These are phyloP conservation scores for Monosporozyma aerobia DNA, from an alignment of 805 yeast genomes.

Conservation along the genomic window DNA sequence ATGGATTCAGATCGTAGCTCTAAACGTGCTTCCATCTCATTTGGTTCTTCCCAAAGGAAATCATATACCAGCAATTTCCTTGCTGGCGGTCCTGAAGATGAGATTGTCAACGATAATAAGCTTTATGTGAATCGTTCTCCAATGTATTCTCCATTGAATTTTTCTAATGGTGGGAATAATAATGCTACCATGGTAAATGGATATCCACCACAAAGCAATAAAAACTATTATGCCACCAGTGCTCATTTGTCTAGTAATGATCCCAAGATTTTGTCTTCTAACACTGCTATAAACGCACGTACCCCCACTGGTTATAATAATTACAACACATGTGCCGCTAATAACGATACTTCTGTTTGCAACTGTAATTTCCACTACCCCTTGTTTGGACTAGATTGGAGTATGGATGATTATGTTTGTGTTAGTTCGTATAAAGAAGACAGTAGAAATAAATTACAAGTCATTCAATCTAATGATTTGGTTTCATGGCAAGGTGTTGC, in stretches of 20 bases:
- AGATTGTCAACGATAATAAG: background rate
- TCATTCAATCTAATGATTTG: constrained; percentile 41
- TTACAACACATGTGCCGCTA: background rate
- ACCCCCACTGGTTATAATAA: background rate
- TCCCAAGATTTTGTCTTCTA: background rate
- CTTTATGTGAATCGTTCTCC: constrained; percentile 14
- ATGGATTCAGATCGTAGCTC: constrained; percentile 24
- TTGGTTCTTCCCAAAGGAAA: constrained; percentile 20
- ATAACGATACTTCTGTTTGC: constrained; percentile 13
- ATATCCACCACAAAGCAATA: background rate
- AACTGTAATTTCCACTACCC: constrained; percentile 24
- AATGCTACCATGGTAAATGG: background rate
- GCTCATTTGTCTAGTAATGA: background rate
- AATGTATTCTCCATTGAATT: constrained; percentile 25
- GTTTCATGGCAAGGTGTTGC: constrained; percentile 63
- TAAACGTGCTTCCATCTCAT: constrained; percentile 27
- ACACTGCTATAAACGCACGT: background rate
- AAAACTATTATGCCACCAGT: background rate
- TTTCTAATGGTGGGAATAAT: background rate
- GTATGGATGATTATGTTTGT: constrained; percentile 24
- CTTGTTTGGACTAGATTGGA: constrained; percentile 28
- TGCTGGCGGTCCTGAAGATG: constrained; percentile 2
- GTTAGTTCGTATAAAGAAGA: constrained; percentile 66
- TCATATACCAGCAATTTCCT: constrained; percentile 10
- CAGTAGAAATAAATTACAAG: constrained; percentile 52